These are phyloP conservation scores for Fusarium pseudocircinatum DNA, from an alignment of 2,329 filamentous ascomycete genomes.

Conservation along the genomic window DNA sequence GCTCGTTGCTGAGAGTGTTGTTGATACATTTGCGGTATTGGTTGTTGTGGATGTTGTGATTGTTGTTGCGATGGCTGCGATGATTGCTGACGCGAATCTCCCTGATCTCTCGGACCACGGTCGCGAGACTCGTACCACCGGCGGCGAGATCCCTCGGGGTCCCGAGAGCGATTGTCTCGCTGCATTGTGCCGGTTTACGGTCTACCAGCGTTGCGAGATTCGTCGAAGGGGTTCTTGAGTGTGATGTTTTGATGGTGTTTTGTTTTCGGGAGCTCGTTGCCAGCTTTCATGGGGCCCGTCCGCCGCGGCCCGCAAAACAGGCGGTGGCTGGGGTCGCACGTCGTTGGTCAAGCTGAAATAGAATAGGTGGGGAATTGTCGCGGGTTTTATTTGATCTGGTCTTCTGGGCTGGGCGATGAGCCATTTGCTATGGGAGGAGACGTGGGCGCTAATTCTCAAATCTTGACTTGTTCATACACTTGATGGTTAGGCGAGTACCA, in stretches of 20 bases:
- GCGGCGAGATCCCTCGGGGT: conserved; percentile 64
- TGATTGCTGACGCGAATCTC: conserved; percentile 39
- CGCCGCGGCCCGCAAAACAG: conserved; percentile 41
- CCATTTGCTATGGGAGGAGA: neutral
- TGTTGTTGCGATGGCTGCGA: conserved; percentile 26
- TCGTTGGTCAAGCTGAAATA: conserved; percentile 35
- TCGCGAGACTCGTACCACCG: conserved; percentile 53
- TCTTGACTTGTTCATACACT: neutral
- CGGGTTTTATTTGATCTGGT: conserved; percentile 40
- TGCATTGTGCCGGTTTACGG: conserved; percentile 56
- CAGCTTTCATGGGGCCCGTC: conserved; percentile 41
- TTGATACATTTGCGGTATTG: conserved; percentile 25
- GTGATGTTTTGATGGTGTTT: conserved; percentile 43
- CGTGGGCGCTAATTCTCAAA: conserved; percentile 13
- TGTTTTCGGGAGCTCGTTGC: conserved; percentile 42
- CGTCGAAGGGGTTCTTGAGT: conserved; percentile 9
- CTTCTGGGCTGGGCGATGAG: conserved; percentile 16
- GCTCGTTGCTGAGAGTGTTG: conserved; percentile 25
- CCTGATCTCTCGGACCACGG: conserved; percentile 46
- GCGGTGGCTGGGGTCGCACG: conserved; percentile 44
- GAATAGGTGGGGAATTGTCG: conserved; percentile 18
- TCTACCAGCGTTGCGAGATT: conserved; percentile 37
- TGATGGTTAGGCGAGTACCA: neutral
- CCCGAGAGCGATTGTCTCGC: conserved; percentile 65
- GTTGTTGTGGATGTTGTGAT: conserved; percentile 29